Conservation (phyloP, 108 stramenopile genomes). For the Nitzschia sp. region DNA sequence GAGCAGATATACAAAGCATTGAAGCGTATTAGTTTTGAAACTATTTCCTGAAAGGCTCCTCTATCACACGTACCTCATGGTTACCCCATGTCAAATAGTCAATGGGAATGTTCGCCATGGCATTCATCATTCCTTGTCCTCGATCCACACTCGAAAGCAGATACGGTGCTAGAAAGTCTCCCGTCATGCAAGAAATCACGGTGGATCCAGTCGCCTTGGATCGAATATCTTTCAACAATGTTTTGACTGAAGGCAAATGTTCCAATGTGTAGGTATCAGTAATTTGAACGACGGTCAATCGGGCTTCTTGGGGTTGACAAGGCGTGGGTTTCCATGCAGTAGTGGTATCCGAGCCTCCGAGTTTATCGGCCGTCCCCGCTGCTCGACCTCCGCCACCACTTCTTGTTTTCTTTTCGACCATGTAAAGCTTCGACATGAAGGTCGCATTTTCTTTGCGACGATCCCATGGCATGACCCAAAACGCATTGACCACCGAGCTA, state of each 20-base stretch:
- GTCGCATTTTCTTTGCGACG: no score
- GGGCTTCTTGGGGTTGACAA: slow-evolving; percentile 25
- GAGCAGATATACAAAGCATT: neutral
- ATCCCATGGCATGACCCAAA: no score
- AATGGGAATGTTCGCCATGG: slow-evolving; percentile 35
- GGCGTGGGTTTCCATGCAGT: slow-evolving; percentile 24
- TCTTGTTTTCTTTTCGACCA: no score
- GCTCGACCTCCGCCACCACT: slow-evolving; percentile 20
- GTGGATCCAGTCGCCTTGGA: slow-evolving; percentile 16
- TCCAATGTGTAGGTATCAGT: slow-evolving; percentile 61
- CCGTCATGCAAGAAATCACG: slow-evolving; percentile 35
- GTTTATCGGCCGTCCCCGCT: slow-evolving; percentile 12
- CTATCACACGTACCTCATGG: slow-evolving; percentile 33
- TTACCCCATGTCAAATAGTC: slow-evolving; percentile 52
- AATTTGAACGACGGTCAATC: slow-evolving; percentile 47
- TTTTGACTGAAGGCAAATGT: slow-evolving; percentile 46
- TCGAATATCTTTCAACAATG: slow-evolving; percentile 28
- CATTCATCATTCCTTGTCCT: slow-evolving; percentile 59
- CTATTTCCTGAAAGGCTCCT: no score
- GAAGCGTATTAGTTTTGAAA: neutral
- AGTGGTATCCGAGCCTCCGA: neutral
- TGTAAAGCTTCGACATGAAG: no score
- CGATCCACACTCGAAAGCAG: slow-evolving; percentile 44
- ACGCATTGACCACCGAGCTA: no score
- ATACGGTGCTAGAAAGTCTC: slow-evolving; percentile 50